Base-by-base conservation (phyloP, 805 yeast genomes). In the Cyberlindnera euphorbiae region DNA sequence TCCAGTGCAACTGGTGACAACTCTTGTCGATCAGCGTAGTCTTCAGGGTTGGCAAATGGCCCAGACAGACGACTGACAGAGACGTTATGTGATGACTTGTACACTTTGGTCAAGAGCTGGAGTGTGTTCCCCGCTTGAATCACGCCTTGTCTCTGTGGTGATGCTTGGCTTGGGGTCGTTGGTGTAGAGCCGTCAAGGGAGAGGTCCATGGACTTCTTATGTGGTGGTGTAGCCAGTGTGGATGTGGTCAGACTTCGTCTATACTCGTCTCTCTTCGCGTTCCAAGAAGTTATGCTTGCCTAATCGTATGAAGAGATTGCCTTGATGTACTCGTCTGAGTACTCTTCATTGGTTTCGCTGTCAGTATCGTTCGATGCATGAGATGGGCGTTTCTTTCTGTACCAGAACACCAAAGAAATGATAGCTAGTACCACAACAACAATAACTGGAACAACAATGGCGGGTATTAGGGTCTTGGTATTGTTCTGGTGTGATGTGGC, bases 41-140 rank as follows among this genome's bases (percentile, higher is more conserved):
- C 56, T 13, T 52, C 56, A 5, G 53, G 53, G 15, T 47, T 33
- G 4, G 53, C 56, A 35, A 52, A 50, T 8, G 53, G 44, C 2
- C 41, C 44, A 10, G 31, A 14, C 9, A n/a, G n/a, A n/a, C n/a
- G n/a, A n/a, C 18, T 16, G 22, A 17, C 12, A 17, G 33, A 24
- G 30, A n/a, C 15, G 5, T n/a, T 8, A 12, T 9, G 24, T 2
- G 12, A 26, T 18, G 38, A 28, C 25, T 32, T 32, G 32, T 35
- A 29, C 5, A 29, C 41, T 18, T 24, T 30, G 11, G 32, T 32
- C 24, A 37, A 25, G 3, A 26, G 14, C 12, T 37, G 31, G 7
- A 33, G 23, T 16, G 36, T 29, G 12, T 6, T 23, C 8, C 38
- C 33, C 4, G 36, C 19, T 19, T 31, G 38, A 14, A 23, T 16